Evolutionary conservation across 805 yeast species (phyloP).

Genomic region (Teunomyces lycoperdinae): DNA sequence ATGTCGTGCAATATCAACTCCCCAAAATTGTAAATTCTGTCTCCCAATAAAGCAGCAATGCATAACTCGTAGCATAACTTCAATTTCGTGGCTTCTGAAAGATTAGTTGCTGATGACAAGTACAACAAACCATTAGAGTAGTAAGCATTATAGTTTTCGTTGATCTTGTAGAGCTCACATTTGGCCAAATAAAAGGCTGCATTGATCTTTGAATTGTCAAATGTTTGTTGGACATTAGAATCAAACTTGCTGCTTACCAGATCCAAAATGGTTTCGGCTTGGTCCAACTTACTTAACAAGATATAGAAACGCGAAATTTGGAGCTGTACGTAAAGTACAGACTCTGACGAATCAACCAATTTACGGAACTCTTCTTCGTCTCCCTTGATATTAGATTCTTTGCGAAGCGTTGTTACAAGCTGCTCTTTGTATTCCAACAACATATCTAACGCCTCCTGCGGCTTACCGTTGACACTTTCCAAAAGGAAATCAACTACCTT

Average conservation of each 20-base stretch:
- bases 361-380: slow-evolving; percentile 22
- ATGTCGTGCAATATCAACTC: slow-evolving; percentile 90
- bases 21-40: slow-evolving; percentile 91
- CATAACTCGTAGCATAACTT: slow-evolving; percentile 62
- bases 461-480: slow-evolving; percentile 35
- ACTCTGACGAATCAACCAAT: slow-evolving; percentile 52
- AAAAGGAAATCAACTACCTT: slow-evolving; percentile 75
- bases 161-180: slow-evolving; percentile 70
- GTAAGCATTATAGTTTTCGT: slow-evolving; percentile 75
- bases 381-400: slow-evolving; percentile 26
- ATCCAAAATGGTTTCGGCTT: slow-evolving; percentile 69
- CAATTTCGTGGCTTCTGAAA: slow-evolving; percentile 36
- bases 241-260: slow-evolving; percentile 58
- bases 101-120: slow-evolving; percentile 60
- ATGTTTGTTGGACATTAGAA: slow-evolving; percentile 22
- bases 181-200: slow-evolving; percentile 82
- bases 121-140: slow-evolving; percentile 80
- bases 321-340: slow-evolving; percentile 43
- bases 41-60: slow-evolving; percentile 86
- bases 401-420: slow-evolving; percentile 24
- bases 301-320: slow-evolving; percentile 76
- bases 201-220: slow-evolving; percentile 53
- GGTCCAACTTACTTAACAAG: slow-evolving; percentile 47
- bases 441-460: slow-evolving; percentile 32
- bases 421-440: slow-evolving; percentile 31